These are phyloP conservation scores for Tetrahymena malaccensis DNA, from an alignment of 73 alveolate genomes.

Conservation along the genomic window DNA sequence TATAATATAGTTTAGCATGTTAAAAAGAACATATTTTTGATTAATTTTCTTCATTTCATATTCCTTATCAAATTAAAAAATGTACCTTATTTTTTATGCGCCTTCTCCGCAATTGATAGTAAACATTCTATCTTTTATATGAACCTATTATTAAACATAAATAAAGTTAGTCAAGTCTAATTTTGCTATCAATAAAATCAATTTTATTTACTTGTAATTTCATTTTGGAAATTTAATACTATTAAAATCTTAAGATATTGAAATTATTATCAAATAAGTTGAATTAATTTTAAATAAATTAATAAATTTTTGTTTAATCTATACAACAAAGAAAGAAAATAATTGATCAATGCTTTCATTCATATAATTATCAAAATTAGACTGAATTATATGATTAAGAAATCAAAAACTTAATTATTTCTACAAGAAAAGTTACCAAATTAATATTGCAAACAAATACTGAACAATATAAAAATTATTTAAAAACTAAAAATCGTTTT, in stretches of 20 bases:
- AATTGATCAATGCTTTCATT: too few species aligned
- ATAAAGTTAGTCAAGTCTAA: background rate
- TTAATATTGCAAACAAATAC: too few species aligned
- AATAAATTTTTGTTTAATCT: too few species aligned
- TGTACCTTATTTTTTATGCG: constrained; percentile 8
- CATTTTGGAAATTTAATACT: background rate
- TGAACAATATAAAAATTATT: too few species aligned
- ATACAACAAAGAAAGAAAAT: too few species aligned
- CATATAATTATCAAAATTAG: too few species aligned
- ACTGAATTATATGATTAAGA: too few species aligned
- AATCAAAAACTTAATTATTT: too few species aligned
- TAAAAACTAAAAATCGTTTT: too few species aligned
- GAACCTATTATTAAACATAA: constrained; percentile 11
- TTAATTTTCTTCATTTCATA: too few species aligned
- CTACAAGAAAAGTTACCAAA: too few species aligned
- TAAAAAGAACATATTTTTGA: background rate
- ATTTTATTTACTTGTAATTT: background rate
- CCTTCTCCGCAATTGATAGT: constrained; percentile 43
- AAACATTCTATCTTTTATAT: constrained; percentile 33
- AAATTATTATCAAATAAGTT: too few species aligned
- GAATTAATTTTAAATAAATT: background rate
- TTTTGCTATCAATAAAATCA: background rate
- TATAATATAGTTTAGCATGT: background rate
- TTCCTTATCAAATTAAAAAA: background rate
- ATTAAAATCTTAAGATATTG: background rate